Conservation (phyloP, 2,329 filamentous ascomycete genomes). For the Alternaria angustiovoidea region DNA sequence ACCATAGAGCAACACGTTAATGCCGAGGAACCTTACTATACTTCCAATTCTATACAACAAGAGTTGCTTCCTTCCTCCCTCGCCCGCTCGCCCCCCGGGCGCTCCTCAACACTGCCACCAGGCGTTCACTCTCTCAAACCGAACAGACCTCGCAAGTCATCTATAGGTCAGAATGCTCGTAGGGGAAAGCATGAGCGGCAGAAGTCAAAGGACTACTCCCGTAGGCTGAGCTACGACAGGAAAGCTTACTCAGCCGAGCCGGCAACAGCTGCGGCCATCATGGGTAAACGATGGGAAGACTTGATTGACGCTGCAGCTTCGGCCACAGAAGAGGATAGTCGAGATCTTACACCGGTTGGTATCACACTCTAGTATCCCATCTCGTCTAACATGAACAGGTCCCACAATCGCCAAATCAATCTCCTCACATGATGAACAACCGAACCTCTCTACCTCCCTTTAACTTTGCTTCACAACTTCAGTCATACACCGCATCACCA, state of each 20-base stretch:
- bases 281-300: conserved; percentile 95
- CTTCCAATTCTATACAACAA: conserved; percentile 67
- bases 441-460: conserved; percentile 69
- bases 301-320: conserved; percentile 93
- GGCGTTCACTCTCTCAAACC: conserved; percentile 77
- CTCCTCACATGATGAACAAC: conserved; percentile 59
- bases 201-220: conserved; percentile 77
- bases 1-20: conserved; percentile 76
- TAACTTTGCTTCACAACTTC: conserved; percentile 59
- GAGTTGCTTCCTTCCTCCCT: conserved; percentile 86
- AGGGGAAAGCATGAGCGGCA: conserved; percentile 82
- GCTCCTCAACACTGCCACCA: conserved; percentile 87
- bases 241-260: conserved; percentile 91
- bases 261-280: conserved; percentile 71
- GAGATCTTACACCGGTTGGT: conserved; percentile 85
- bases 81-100: conserved; percentile 80
- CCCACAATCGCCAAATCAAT: conserved; percentile 60
- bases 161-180: conserved; percentile 79
- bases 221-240: conserved; percentile 75
- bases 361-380: conserved; percentile 12
- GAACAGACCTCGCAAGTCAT: conserved; percentile 81
- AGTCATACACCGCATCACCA: conserved; percentile 85
- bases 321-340: conserved; percentile 88
- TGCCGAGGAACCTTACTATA: conserved; percentile 51
- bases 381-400: conserved; percentile 48